Evolutionary conservation across 164 flowering plant species (phyloP), one percentile per base, ranked within the genome.

Genomic region (Dillenia turbinata): DNA sequence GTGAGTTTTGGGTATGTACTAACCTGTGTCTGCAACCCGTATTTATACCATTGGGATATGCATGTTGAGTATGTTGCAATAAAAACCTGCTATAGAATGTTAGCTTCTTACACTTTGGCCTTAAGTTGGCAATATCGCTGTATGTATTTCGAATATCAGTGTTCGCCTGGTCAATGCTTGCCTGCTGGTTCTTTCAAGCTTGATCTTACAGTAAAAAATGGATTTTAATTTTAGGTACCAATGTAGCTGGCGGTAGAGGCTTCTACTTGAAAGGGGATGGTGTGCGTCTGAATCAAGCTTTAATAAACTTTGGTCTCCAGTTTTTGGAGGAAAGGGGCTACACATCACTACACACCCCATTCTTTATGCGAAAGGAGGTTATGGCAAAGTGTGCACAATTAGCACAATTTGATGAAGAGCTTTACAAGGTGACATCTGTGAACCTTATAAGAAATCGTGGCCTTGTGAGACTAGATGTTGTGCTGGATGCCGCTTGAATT

Each of bases 331-430:
- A 85, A 70, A 79, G 90, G 64, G 78, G 66, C 9, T 94, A 82
- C 64, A 79, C 79, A 45, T 14, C 66, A 26, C 64, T 94, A 75
- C 96, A 87, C 66, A 87, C 98, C 56, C 98, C 98, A 62, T 91
- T 91, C 73, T 91, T 94, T 77, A 89, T 94, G 96, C 82, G 89
- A 69, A 87, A 89, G 70, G 99, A 91, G 56, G 75, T 88, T 52
- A 91, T 91, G 99, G 96, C 88, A 50, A 91, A 81, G 73, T 94
- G 99, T 79, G 99, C 97, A 59, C 99, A 94, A 66, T 72, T 91
- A 56, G 96, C 99, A 12, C 99, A 94, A 62, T 94, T 94, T 68
- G 99, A 94, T 72, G 99, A 94, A 74, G 97, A 94, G 70, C 95
- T 94, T 59, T 91, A 94, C 86, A 94, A 91, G 95, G 99, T 92